These are phyloP conservation scores for Kalanchoe fedtschenkoi DNA, from an alignment of 164 flowering plant genomes.

Conservation along the genomic window DNA sequence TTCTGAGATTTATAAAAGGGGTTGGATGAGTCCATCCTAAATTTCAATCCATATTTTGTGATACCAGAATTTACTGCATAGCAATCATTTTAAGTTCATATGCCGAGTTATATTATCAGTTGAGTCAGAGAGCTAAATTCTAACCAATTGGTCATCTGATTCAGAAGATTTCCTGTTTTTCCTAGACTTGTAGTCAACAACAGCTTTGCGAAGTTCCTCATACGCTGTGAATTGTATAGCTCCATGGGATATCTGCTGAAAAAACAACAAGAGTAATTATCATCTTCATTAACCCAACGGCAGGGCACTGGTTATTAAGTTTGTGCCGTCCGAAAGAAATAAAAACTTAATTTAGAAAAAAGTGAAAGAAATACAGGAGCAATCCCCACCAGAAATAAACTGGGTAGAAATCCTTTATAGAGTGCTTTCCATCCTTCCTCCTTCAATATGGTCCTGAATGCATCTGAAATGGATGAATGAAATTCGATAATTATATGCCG, in stretches of 20 bases:
- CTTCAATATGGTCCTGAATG: constrained; percentile 77
- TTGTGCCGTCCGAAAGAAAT: background rate
- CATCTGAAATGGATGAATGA: constrained; percentile 46
- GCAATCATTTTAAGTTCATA: background rate
- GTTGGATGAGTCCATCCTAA: background rate
- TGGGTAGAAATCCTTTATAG: constrained; percentile 79
- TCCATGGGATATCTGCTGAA: constrained; percentile 95
- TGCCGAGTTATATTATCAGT: too few relatives aligned
- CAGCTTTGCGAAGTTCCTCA: constrained; percentile 78
- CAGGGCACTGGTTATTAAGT: background rate
- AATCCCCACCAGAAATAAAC: constrained; percentile 70
- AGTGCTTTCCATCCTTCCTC: constrained; percentile 95
- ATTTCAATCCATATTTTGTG: background rate
- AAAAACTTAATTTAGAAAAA: background rate
- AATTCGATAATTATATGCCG: background rate
- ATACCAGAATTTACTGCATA: background rate
- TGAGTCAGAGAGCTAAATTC: constrained; percentile 14
- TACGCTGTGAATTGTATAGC: constrained; percentile 94
- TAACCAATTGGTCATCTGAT: constrained; percentile 37
- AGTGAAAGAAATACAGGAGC: constrained; percentile 5
- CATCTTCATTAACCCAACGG: background rate
- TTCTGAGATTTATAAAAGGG: constrained; percentile 31
- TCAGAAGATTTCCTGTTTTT: constrained; percentile 9
- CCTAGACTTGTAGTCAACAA: constrained; percentile 37
- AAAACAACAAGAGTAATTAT: background rate